These are phyloP conservation scores for Aspergillus calidoustus DNA, from an alignment of 2,329 filamentous ascomycete genomes.

Conservation along the genomic window DNA sequence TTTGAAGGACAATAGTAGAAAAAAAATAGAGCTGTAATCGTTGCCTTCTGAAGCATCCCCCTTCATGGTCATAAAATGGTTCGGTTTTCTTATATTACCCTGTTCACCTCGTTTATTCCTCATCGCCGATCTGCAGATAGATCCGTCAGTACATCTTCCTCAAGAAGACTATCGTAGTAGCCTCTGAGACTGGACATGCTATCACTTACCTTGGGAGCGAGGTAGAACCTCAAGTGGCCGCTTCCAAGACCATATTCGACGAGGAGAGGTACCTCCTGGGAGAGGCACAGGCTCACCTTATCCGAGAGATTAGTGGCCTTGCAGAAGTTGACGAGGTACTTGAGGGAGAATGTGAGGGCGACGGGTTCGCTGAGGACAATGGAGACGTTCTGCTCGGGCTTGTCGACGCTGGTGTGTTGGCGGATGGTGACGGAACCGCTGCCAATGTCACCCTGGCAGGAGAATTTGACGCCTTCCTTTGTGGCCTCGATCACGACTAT, in stretches of 20 bases:
- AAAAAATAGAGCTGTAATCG: conserved; percentile 32
- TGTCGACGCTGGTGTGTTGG: conserved; percentile 85
- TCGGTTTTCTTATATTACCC: conserved; percentile 18
- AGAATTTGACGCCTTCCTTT: conserved; percentile 97
- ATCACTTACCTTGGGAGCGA: conserved; percentile 86
- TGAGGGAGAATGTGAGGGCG: conserved; percentile 93
- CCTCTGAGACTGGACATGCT: background rate
- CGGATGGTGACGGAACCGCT: conserved; percentile 92
- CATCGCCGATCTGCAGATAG: conserved; percentile 64
- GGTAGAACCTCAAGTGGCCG: conserved; percentile 94
- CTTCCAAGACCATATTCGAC: conserved; percentile 87
- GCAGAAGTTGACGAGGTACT: conserved; percentile 99
- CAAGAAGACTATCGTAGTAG: background rate
- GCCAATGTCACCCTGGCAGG: conserved; percentile 91
- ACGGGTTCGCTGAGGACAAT: conserved; percentile 94
- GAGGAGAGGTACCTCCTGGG: conserved; percentile 91
- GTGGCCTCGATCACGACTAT: conserved; percentile 91
- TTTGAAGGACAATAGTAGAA: conserved; percentile 24
- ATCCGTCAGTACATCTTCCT: conserved; percentile 10
- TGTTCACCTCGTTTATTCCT: conserved; percentile 44
- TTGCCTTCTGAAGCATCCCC: conserved; percentile 55
- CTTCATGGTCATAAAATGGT: conserved; percentile 35
- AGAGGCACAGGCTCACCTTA: conserved; percentile 89
- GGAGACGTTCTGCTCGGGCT: conserved; percentile 81
- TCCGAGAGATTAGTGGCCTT: conserved; percentile 86